phyloP scores from a whole-genome alignment of 1,284 basidiomycete species.

The Pseudozyma tsukubaensis region DNA sequence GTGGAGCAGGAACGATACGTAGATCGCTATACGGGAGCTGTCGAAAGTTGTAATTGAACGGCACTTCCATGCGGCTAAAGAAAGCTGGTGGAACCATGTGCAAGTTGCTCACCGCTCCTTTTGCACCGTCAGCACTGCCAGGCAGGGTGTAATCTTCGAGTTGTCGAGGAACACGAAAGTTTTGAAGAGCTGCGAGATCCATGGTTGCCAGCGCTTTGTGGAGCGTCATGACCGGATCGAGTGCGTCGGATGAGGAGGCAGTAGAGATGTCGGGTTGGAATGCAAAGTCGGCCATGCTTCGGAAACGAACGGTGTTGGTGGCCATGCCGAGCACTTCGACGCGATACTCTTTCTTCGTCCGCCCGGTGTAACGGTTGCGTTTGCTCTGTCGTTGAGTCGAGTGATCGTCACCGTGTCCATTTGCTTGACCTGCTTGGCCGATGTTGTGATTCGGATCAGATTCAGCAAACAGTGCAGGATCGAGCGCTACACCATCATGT shows the following conservation, averaged over 20 bases:
- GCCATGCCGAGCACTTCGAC: slow-evolving; percentile 81
- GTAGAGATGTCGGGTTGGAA: slow-evolving; percentile 50
- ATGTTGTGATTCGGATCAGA: background rate
- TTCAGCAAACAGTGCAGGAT: slow-evolving; percentile 26
- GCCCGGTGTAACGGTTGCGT: slow-evolving; percentile 21
- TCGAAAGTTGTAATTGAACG: slow-evolving; percentile 55
- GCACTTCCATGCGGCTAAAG: slow-evolving; percentile 59
- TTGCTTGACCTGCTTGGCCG: slow-evolving; percentile 1
- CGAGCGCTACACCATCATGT: slow-evolving; percentile 12
- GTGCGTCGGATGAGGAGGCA: background rate
- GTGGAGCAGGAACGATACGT: slow-evolving; percentile 24
- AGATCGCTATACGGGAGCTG: slow-evolving; percentile 53
- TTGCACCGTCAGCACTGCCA: no score
- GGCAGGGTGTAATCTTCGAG: slow-evolving; percentile 57
- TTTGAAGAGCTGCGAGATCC: slow-evolving; percentile 51
- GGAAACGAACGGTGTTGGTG: slow-evolving; percentile 85
- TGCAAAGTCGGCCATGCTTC: slow-evolving; percentile 70
- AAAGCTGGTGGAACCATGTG: slow-evolving; percentile 61
- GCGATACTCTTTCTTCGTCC: slow-evolving; percentile 74
- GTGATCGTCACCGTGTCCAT: background rate
- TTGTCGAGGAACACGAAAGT: slow-evolving; percentile 42
- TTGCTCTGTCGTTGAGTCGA: background rate
- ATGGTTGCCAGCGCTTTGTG: slow-evolving; percentile 54
- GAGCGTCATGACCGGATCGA: slow-evolving; percentile 45
- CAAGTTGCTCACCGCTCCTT: slow-evolving; percentile 56